phyloP scores from a whole-genome alignment of 2,329 filamentous ascomycete genomes.

The Monilinia fructicola region DNA sequence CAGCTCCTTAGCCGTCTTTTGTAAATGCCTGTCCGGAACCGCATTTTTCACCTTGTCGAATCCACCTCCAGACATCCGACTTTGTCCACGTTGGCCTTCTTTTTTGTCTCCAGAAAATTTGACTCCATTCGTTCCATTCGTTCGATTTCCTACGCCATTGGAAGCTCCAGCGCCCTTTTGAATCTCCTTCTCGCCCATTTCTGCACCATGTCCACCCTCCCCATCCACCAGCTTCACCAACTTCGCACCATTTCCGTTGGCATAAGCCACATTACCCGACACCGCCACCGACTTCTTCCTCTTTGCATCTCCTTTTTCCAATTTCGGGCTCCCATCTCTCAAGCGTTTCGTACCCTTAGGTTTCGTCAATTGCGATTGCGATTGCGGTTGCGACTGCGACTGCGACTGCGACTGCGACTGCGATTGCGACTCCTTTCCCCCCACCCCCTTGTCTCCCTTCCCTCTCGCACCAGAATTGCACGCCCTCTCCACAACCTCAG shows the following conservation, averaged over 20 bases:
- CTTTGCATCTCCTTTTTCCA: conserved; percentile 27
- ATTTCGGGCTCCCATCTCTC: conserved; percentile 33
- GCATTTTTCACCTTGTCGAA: conserved; percentile 3
- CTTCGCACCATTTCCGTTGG: conserved; percentile 28
- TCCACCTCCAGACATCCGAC: conserved; percentile 12
- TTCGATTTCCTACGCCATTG: not conserved
- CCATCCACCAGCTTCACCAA: not conserved
- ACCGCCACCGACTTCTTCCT: conserved; percentile 32
- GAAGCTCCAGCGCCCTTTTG: not conserved
- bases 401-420: too few relatives aligned
- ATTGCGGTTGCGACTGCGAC: too few relatives aligned
- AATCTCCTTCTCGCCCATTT: conserved; percentile 3
- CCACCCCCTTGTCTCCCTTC: conserved; percentile 26
- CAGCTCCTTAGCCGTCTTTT: conserved; percentile 30
- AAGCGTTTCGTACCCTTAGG: conserved; percentile 26
- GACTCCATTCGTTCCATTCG: not conserved
- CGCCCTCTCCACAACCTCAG: not conserved
- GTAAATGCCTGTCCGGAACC: conserved; percentile 27
- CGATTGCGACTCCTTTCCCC: conserved; percentile 12
- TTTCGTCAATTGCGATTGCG: conserved; percentile 10
- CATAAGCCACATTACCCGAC: conserved; percentile 34
- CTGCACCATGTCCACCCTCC: conserved; percentile 11
- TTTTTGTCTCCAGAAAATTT: not conserved
- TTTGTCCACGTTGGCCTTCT: conserved; percentile 12
- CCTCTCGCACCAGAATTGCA: not conserved